These are phyloP conservation scores for Harringtonia aguacate DNA, from an alignment of 2,329 filamentous ascomycete genomes.

Conservation along the genomic window DNA sequence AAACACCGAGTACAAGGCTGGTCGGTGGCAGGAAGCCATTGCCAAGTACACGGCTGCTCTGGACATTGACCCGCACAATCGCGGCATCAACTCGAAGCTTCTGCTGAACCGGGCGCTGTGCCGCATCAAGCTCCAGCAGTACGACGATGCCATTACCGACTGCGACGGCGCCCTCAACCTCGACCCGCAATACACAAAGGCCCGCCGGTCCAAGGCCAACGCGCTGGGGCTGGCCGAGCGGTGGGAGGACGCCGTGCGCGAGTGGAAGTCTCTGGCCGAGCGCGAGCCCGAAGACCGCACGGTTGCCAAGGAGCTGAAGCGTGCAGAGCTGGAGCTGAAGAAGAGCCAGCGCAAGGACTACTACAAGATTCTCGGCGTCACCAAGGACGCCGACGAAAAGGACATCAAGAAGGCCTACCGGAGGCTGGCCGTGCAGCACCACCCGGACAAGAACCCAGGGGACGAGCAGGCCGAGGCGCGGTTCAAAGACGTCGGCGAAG, in stretches of 20 bases:
- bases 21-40: conserved; percentile 68
- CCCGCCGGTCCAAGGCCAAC: conserved; percentile 87
- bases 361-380: conserved; percentile 89
- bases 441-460: conserved; percentile 95
- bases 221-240: conserved; percentile 73
- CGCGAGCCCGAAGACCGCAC: conserved; percentile 70
- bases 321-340: conserved; percentile 91
- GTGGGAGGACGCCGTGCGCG: conserved; percentile 85
- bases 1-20: conserved; percentile 80
- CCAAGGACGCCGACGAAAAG: conserved; percentile 72
- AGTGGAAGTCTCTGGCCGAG: conserved; percentile 81
- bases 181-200: conserved; percentile 79
- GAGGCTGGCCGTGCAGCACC: conserved; percentile 85
- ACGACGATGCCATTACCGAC: conserved; percentile 69
- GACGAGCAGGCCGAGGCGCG: conserved; percentile 75
- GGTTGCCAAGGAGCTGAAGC: conserved; percentile 75
- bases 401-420: conserved; percentile 97
- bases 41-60: conserved; percentile 77
- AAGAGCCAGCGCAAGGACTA: conserved; percentile 97
- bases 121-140: conserved; percentile 74
- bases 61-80: conserved; percentile 77
- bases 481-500: conserved; percentile 97
- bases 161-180: conserved; percentile 75
- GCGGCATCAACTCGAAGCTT: conserved; percentile 88
- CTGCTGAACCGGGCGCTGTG: conserved; percentile 88